Conservation (phyloP, 306 rosid genomes). For the Fagus crenata region DNA sequence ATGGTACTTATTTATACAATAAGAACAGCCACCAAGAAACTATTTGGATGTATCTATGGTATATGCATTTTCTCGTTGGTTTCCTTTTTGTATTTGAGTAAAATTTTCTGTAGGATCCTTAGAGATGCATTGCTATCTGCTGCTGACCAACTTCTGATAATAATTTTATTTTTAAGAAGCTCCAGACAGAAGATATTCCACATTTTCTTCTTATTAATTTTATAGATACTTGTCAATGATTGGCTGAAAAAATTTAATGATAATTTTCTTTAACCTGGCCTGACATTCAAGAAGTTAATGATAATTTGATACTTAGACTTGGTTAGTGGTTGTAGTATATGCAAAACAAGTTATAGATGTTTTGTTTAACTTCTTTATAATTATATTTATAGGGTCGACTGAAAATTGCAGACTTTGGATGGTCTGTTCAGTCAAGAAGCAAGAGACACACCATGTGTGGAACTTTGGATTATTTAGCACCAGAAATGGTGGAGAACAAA, state of each 20-base stretch:
- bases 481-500: slow-evolving; percentile 87
- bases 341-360: not conserved
- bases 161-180: not conserved
- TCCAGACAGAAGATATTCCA: no score
- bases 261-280: not conserved
- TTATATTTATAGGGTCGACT: slow-evolving; percentile 64
- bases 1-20: not conserved
- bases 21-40: not conserved
- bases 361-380: slow-evolving; percentile 9
- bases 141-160: not conserved
- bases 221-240: not conserved
- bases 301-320: no score
- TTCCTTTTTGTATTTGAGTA: not conserved
- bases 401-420: slow-evolving; percentile 92
- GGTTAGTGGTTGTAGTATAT: no score
- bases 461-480: slow-evolving; percentile 88
- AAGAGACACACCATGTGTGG: slow-evolving; percentile 93
- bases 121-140: not conserved
- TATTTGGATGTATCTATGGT: not conserved
- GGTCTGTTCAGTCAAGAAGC: slow-evolving; percentile 83
- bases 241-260: not conserved
- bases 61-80: not conserved
- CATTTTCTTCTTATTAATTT: not conserved
- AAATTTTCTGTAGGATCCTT: not conserved
- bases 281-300: no score